Base-by-base conservation (phyloP, 352 stramenopile species). In the Globisporangium camurandrum region DNA sequence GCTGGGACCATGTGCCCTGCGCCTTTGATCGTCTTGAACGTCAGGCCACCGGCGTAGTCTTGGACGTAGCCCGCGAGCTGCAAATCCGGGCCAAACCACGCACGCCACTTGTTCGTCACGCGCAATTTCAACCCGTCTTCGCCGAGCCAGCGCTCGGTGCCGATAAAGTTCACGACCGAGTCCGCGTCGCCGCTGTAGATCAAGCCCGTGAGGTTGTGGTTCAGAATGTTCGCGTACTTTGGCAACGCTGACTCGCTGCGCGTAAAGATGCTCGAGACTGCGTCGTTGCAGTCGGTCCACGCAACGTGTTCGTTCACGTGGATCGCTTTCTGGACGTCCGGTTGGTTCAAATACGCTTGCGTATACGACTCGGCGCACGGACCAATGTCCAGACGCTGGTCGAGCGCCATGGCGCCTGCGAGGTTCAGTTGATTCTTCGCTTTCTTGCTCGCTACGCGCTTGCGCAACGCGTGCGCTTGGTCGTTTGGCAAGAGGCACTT, bases 21-120 rank as follows among this genome's bases (percentile, higher is more conserved):
- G 16, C 88, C 90, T 53, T 95, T 92, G 58, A 97, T 90, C 0
- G 89, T 97, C 50, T 95, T 72, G 70, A 95, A 97, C 5, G 71
- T 82, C 16, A 97, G 46, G 4, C 77, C 82, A n/a, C n/a, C n/a
- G 1, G 95, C 61, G 61, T 85, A 97, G 56, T 87, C 78, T 48
- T 94, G 75, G 19, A 89, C 68, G 61, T 96, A 90, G 16, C 88
- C 88, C 9, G 73, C 88, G 54, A 96, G 70, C 60, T 97, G 88
- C 51, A 67, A 51, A 59, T 88, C 79, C 1, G 76, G 74, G 19
- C 76, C 76, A 44, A 87, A 87, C 79, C 79, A 90, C 14, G 79
- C 71, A 28, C 54, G 54, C 79, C 79, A 90, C 48, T 80, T 80
- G 41, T 72, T 66, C 0, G 58, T 72, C 37, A 87, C 67, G 43